Evolutionary conservation across 768 basidiomycete genomes (phyloP).

Genomic region (Boletus sp.): DNA sequence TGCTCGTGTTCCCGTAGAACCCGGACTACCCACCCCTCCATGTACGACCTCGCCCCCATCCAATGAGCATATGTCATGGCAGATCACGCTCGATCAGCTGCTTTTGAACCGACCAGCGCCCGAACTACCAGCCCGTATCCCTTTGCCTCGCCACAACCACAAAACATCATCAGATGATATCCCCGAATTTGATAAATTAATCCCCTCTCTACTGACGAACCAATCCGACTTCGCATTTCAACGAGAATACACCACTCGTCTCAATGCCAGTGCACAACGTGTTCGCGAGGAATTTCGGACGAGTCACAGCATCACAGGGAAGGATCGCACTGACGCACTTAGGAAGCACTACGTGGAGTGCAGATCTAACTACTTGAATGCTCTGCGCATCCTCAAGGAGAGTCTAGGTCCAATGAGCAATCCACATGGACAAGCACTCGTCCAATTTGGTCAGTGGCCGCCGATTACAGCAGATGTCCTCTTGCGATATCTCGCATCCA

Average conservation of each 20-base stretch:
- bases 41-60: not conserved
- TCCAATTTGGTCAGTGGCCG: constrained; percentile 36
- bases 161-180: not conserved
- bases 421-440: too few species aligned
- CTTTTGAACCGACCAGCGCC: not conserved
- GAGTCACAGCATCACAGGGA: not conserved
- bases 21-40: not conserved
- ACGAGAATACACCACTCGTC: too few species aligned
- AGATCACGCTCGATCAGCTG: too few species aligned
- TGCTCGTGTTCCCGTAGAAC: not conserved
- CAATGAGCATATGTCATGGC: not conserved
- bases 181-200: not conserved
- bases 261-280: not conserved
- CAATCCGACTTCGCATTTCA: not conserved
- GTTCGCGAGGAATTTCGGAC: too few species aligned
- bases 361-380: not conserved
- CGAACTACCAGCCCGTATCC: not conserved
- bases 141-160: not conserved
- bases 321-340: not conserved
- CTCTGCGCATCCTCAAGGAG: not conserved
- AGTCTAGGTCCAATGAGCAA: constrained; percentile 8
- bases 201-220: not conserved
- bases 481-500: too few species aligned
- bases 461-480: constrained; percentile 9
- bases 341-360: not conserved